Base-by-base conservation (phyloP, 2,329 filamentous ascomycete genomes). In the Ophiostoma sp. region DNA sequence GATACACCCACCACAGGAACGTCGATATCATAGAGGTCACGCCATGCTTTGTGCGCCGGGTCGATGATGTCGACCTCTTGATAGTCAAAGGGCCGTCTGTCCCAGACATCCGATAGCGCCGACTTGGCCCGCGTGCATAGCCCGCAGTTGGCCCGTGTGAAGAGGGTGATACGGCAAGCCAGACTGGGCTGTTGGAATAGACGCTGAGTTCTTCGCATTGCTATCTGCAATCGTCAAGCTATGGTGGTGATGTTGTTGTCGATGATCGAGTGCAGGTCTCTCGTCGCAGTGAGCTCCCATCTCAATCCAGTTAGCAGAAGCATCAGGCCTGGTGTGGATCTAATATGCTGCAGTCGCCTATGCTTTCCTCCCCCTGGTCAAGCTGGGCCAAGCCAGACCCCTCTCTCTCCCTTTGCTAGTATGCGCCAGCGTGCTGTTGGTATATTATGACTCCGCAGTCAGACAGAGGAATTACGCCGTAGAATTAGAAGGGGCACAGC, bases 11-110 rank as follows among this genome's bases (percentile, higher is more conserved):
- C 90, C 74, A 93, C 91, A 0, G 91, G 91, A 7, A 91, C 90
- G 73, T 94, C 91, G 76, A 93, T 91, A 69, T 93, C 90, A 75
- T 94, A 94, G 0, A 92, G 75, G 65, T 88, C 82, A 74, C 85
- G 87, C 91, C 91, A 94, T 38, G 81, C 79, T 71, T 86, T 84
- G 16, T 83, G 82, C 40, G 86, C 84, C 0, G 84, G 81, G 65
- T 84, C 83, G 78, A 90, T 86, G 65, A 93, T 86, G 75, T 93
- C 83, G 70, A 91, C 81, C 76, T 93, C 89, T 7, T 81, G 80
- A 76, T 87, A 92, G 18, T 82, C 82, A 76, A 93, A 92, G 0
- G 87, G 88, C 40, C 88, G 81, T 41, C 79, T 77, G 69, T 90
- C 85, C 84, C 86, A 89, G 8, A 93, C 88, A 9, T 85, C 80